These are phyloP conservation scores for Cladophialophora yegresii DNA, from an alignment of 2,329 filamentous ascomycete genomes.

Conservation along the genomic window DNA sequence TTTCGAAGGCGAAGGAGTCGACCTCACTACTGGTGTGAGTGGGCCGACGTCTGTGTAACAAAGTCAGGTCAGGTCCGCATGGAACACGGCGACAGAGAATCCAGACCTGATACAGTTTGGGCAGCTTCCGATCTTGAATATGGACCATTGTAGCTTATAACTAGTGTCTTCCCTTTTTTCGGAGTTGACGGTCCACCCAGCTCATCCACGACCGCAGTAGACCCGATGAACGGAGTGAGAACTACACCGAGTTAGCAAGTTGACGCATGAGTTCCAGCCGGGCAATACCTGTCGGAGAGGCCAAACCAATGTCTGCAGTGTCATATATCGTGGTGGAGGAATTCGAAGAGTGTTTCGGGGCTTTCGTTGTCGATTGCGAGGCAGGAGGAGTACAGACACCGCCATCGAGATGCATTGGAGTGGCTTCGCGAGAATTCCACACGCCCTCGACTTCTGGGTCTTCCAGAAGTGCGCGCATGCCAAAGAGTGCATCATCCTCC, in stretches of 20 bases:
- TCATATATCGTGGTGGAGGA: constrained; percentile 18
- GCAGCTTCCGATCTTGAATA: constrained; percentile 16
- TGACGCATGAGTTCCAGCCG: background rate
- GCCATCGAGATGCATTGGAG: constrained; percentile 35
- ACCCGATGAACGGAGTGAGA: constrained; percentile 9
- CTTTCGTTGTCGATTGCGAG: background rate
- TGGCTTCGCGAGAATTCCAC: constrained; percentile 63
- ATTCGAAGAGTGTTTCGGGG: constrained; percentile 15
- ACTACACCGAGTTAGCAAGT: constrained; percentile 17
- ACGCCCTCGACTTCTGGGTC: constrained; percentile 85
- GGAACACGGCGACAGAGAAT: constrained; percentile 4
- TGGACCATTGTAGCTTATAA: constrained; percentile 30
- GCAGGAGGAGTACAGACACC: background rate
- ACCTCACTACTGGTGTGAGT: constrained; percentile 1
- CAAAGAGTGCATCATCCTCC: constrained; percentile 73
- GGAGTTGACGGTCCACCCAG: constrained; percentile 8
- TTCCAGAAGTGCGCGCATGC: constrained; percentile 78
- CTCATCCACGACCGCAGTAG: constrained; percentile 3
- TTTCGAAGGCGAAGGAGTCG: constrained; percentile 16
- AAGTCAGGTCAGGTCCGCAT: constrained; percentile 12
- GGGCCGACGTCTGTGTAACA: constrained; percentile 24
- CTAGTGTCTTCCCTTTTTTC: constrained; percentile 19
- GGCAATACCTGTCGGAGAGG: constrained; percentile 20
- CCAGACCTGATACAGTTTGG: constrained; percentile 17
- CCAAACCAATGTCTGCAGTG: constrained; percentile 14